phyloP scores from a whole-genome alignment of 148 eudicot genomes.

The Amaranthus hypochondriacus region DNA sequence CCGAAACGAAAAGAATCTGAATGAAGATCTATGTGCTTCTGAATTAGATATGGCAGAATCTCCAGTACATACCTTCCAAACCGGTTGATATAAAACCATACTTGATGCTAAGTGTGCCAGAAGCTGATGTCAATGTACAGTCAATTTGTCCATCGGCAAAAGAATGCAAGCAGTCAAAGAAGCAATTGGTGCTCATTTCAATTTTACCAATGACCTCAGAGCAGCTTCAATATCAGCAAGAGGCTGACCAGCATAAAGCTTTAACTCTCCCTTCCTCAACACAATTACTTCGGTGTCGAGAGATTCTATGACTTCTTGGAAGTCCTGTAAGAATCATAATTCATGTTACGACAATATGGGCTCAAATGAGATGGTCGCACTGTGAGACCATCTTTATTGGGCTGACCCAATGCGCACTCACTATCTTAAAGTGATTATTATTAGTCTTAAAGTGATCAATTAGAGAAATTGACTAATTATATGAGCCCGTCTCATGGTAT shows the following conservation, averaged over 20 bases:
- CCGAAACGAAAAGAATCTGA: too few species aligned
- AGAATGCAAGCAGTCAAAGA: background rate
- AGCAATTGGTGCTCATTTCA: slow-evolving; percentile 23
- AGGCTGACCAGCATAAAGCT: slow-evolving; percentile 88
- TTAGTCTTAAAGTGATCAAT: too few species aligned
- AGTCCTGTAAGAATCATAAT: slow-evolving; percentile 38
- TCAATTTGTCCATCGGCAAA: background rate
- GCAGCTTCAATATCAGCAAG: slow-evolving; percentile 65
- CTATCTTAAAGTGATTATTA: too few species aligned
- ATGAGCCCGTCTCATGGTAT: too few species aligned
- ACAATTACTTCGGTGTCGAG: slow-evolving; percentile 48
- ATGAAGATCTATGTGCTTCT: too few species aligned
- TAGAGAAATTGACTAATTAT: too few species aligned
- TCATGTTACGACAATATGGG: background rate
- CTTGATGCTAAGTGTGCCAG: background rate
- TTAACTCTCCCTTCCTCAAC: slow-evolving; percentile 64
- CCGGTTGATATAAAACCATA: background rate
- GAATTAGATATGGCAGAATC: too few species aligned
- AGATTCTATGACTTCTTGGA: slow-evolving; percentile 41
- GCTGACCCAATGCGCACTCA: too few species aligned
- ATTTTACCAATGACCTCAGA: slow-evolving; percentile 44
- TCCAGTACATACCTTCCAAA: background rate
- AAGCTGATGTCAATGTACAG: background rate
- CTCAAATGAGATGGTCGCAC: too few species aligned
- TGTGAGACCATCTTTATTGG: too few species aligned